phyloP scores from a whole-genome alignment of 179 eudicot genomes.

The Beta corolliflora region DNA sequence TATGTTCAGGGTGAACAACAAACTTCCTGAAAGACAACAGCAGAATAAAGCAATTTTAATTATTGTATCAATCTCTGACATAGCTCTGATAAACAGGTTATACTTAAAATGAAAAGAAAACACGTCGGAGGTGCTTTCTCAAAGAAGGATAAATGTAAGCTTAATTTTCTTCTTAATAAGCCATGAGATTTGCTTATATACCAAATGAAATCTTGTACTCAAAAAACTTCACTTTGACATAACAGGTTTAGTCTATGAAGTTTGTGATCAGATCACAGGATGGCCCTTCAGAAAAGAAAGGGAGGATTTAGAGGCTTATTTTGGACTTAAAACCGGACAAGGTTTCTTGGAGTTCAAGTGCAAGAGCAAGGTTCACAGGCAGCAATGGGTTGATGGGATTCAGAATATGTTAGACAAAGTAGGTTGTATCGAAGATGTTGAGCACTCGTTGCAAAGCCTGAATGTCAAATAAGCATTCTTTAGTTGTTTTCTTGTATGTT shows the following conservation, averaged over 20 bases:
- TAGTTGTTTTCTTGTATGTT: slow-evolving; percentile 19
- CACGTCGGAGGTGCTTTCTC: slow-evolving; percentile 86
- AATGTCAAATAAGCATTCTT: slow-evolving; percentile 22
- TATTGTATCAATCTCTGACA: slow-evolving; percentile 7
- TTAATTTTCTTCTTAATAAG: not conserved
- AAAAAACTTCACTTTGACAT: not conserved
- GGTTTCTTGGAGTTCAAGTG: slow-evolving; percentile 88
- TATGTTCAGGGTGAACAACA: slow-evolving; percentile 18
- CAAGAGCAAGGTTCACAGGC: slow-evolving; percentile 69
- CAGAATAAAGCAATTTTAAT: not conserved
- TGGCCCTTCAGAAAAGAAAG: slow-evolving; percentile 64
- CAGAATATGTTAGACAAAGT: slow-evolving; percentile 55
- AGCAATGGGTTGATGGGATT: slow-evolving; percentile 77
- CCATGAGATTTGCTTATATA: not conserved
- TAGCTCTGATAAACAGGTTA: slow-evolving; percentile 46
- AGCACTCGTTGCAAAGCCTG: slow-evolving; percentile 40
- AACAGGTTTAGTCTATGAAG: slow-evolving; percentile 73
- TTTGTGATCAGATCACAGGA: slow-evolving; percentile 53
- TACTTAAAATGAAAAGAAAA: slow-evolving; percentile 78
- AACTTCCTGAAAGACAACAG: slow-evolving; percentile 6
- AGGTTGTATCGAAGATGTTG: slow-evolving; percentile 40
- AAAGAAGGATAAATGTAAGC: slow-evolving; percentile 84
- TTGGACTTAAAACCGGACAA: slow-evolving; percentile 73
- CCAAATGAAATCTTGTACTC: not conserved
- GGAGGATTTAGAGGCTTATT: slow-evolving; percentile 57